A percentile compares a stretch with the other conserved stretches of the same genome.
Conservation (phyloP, 2,329 filamentous ascomycete species). For the Nakataea oryzae region DNA sequence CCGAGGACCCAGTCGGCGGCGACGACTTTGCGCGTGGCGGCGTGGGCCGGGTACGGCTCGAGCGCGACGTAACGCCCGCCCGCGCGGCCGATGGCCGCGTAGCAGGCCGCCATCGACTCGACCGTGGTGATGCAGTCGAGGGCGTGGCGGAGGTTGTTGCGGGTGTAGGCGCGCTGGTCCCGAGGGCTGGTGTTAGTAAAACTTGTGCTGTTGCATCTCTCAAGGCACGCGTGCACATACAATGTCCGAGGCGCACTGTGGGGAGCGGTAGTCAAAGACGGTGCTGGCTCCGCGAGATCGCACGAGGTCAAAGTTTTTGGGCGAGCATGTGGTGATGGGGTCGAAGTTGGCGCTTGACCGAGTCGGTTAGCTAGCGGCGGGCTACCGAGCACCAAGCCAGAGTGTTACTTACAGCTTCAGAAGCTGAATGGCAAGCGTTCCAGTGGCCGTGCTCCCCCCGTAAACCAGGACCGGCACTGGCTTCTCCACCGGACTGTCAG, state of each 20-base stretch:
- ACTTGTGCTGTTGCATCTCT: not conserved
- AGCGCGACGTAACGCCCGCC: conserved; percentile 8
- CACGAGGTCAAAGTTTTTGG: conserved; percentile 5
- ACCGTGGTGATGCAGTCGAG: conserved; percentile 10
- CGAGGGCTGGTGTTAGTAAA: not conserved
- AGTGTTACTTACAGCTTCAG: conserved; percentile 15
- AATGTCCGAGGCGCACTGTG: conserved; percentile 11
- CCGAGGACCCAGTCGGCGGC: not conserved
- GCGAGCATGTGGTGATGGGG: conserved; percentile 9
- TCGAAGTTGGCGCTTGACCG: not conserved
- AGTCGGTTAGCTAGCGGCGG: too few relatives aligned
- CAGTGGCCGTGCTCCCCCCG: conserved; percentile 25
- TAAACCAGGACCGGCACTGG: conserved; percentile 20
- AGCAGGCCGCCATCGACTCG: conserved; percentile 8
- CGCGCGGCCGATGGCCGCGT: conserved; percentile 7
- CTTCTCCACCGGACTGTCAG: not conserved
- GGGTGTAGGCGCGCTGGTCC: conserved; percentile 8
- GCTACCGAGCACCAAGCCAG: conserved; percentile 3
- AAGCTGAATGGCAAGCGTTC: conserved; percentile 26
- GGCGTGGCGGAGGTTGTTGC: conserved; percentile 7
- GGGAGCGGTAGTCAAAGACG: conserved; percentile 10
- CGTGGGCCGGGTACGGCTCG: conserved; percentile 1
- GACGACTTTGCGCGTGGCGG: not conserved
- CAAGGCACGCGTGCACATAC: not conserved
- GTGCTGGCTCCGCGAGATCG: conserved; percentile 7